Percentiles rank a stretch among this genome's conserved stretches.
Evolutionary conservation across 2,329 filamentous ascomycete genomes (phyloP).

Genomic region (Fusarium sp.): DNA sequence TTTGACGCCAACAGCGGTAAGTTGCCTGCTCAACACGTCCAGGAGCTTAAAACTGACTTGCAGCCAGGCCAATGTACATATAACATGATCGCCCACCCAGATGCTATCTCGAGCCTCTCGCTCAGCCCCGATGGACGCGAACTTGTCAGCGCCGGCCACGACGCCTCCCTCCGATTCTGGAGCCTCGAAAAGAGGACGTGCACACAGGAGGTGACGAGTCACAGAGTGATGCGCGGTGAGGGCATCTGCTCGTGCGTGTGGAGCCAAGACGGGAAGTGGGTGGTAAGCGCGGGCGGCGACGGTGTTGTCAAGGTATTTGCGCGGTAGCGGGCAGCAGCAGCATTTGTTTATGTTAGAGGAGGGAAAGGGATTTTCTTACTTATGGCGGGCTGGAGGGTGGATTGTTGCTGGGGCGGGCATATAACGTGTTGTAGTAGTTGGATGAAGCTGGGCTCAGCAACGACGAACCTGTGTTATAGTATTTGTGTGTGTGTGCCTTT

Average conservation of each 20-base stretch:
- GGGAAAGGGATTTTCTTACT: conserved; percentile 10
- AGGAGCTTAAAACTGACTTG: conserved; percentile 19
- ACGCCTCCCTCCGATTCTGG: conserved; percentile 97
- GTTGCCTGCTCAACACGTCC: conserved; percentile 58
- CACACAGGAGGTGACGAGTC: conserved; percentile 93
- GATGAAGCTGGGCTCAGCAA: conserved; percentile 25
- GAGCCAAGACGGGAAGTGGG: conserved; percentile 95
- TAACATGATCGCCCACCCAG: conserved; percentile 96
- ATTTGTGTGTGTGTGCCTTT: conserved; percentile 13
- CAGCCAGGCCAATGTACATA: conserved; percentile 94
- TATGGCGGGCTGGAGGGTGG: conserved; percentile 13
- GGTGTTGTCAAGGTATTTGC: conserved; percentile 95
- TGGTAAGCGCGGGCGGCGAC: conserved; percentile 94
- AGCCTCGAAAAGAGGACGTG: conserved; percentile 94
- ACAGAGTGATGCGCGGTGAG: conserved; percentile 94
- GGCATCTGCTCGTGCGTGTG: conserved; percentile 95
- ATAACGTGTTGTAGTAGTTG: conserved; percentile 25
- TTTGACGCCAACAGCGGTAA: conserved; percentile 99
- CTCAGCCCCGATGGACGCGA: conserved; percentile 94
- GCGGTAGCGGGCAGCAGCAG: conserved; percentile 33
- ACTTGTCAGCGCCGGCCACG: conserved; percentile 94
- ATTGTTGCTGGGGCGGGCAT: conserved; percentile 27
- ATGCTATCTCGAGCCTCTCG: conserved; percentile 90
- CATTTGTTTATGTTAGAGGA: background rate
- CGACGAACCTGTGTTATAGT: conserved; percentile 34